Conservation (phyloP, 2,329 filamentous ascomycete species). For the Gnomoniopsis smithogilvyi region DNA sequence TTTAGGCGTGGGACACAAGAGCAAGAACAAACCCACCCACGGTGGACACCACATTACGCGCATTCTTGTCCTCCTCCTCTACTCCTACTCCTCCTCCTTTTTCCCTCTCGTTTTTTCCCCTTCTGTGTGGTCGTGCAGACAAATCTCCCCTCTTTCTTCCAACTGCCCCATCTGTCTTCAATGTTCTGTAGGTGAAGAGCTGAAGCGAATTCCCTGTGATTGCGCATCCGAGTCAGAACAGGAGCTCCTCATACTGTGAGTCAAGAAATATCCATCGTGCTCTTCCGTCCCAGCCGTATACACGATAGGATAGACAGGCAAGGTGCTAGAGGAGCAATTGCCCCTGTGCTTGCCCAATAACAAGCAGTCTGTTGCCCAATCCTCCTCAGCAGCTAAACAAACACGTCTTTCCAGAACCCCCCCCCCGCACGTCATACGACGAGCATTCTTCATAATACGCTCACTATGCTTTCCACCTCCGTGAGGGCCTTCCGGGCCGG, state of each 20-base stretch:
- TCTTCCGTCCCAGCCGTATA: background rate
- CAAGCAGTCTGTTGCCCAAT: background rate
- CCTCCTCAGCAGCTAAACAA: constrained; percentile 1
- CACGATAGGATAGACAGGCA: background rate
- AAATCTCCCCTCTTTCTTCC: constrained; percentile 14
- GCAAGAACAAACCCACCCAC: background rate
- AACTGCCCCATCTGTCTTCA: background rate
- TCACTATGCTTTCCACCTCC: constrained; percentile 40
- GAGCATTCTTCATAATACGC: background rate
- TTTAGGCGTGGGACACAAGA: background rate
- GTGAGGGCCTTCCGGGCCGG: constrained; percentile 39
- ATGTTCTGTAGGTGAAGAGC: constrained; percentile 5
- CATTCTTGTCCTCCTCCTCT: background rate
- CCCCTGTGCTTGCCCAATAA: background rate
- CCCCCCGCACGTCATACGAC: background rate
- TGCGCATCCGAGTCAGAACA: constrained; percentile 17
- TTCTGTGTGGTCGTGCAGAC: constrained; percentile 2
- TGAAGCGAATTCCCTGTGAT: constrained; percentile 4
- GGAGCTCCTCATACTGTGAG: constrained; percentile 15
- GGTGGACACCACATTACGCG: background rate
- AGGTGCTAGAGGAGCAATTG: background rate
- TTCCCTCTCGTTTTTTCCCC: background rate
- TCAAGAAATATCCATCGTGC: constrained; percentile 7
- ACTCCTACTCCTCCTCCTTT: background rate
- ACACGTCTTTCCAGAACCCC: no score